These are phyloP conservation scores for Penicillium sp. DNA, from an alignment of 2,329 filamentous ascomycete genomes.

Conservation along the genomic window DNA sequence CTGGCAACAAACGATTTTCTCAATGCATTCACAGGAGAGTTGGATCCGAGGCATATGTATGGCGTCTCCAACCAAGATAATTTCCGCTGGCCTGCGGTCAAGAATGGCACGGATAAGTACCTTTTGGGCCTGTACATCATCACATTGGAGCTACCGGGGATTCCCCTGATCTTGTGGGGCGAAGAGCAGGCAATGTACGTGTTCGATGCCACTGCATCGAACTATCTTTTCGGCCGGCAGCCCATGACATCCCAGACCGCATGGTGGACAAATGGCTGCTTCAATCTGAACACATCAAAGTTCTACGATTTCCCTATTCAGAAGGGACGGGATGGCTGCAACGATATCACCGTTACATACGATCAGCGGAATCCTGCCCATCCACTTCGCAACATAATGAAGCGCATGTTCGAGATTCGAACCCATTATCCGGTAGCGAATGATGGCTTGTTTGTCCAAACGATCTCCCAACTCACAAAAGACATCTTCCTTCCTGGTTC, in stretches of 20 bases:
- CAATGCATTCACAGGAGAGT: constrained; percentile 56
- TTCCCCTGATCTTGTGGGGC: constrained; percentile 58
- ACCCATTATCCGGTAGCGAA: constrained; percentile 55
- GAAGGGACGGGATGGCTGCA: constrained; percentile 50
- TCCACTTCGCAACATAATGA: constrained; percentile 57
- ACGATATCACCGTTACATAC: constrained; percentile 53
- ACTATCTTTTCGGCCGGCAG: constrained; percentile 62
- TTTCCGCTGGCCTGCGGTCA: constrained; percentile 59
- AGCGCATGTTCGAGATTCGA: constrained; percentile 58
- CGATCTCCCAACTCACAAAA: constrained; percentile 54
- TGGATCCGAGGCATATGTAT: constrained; percentile 62
- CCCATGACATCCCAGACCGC: constrained; percentile 57
- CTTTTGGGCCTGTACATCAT: constrained; percentile 56
- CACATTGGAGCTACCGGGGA: constrained; percentile 57
- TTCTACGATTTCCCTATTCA: constrained; percentile 56
- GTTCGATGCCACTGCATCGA: constrained; percentile 59
- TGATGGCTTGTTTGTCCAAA: constrained; percentile 54
- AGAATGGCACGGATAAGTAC: constrained; percentile 53
- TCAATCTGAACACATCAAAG: constrained; percentile 52
- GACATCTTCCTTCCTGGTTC: constrained; percentile 51
- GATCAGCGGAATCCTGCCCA: constrained; percentile 61
- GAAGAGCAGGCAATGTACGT: constrained; percentile 63
- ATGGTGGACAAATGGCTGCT: constrained; percentile 62
- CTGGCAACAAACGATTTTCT: constrained; percentile 55
- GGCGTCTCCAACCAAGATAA: constrained; percentile 63